These are phyloP conservation scores for Phytophthora nicotianae DNA, from an alignment of 352 stramenopile species.

Conservation along the genomic window DNA sequence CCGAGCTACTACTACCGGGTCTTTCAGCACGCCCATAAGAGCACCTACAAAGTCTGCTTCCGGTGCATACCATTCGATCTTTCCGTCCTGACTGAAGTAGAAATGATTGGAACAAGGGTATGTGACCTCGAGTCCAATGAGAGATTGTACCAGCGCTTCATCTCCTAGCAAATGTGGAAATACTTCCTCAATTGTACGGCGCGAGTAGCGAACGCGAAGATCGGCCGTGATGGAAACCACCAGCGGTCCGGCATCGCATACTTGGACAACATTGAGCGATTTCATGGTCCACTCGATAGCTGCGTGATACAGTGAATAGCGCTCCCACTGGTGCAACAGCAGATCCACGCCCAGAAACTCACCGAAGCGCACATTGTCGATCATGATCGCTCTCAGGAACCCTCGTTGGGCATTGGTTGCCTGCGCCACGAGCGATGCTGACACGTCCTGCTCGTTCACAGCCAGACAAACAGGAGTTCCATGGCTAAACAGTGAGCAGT, in stretches of 20 bases:
- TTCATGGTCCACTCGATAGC: slow-evolving; percentile 51
- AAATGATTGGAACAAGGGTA: slow-evolving; percentile 55
- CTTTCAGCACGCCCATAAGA: slow-evolving; percentile 36
- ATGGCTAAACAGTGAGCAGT: slow-evolving; percentile 55
- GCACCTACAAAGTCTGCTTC: slow-evolving; percentile 47
- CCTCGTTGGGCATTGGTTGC: slow-evolving; percentile 30
- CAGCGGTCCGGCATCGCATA: slow-evolving; percentile 28
- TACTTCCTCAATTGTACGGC: slow-evolving; percentile 51
- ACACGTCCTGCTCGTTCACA: slow-evolving; percentile 32
- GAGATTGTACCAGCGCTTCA: slow-evolving; percentile 34
- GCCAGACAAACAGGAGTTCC: slow-evolving; percentile 49
- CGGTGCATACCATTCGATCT: slow-evolving; percentile 49
- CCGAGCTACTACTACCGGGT: slow-evolving; percentile 29
- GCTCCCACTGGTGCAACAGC: slow-evolving; percentile 57
- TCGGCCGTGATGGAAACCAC: slow-evolving; percentile 36
- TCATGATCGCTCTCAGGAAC: slow-evolving; percentile 49
- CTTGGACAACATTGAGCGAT: slow-evolving; percentile 42
- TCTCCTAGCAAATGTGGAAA: slow-evolving; percentile 54
- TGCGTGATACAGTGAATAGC: slow-evolving; percentile 56
- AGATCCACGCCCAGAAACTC: slow-evolving; percentile 44
- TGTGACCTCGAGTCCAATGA: slow-evolving; percentile 50
- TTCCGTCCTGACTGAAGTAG: slow-evolving; percentile 44
- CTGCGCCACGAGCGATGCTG: slow-evolving; percentile 24
- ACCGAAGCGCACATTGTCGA: slow-evolving; percentile 47
- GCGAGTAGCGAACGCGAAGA: slow-evolving; percentile 49